Evolutionary conservation across 2,329 filamentous ascomycete species (phyloP).

Genomic region (Colletotrichum tofieldiae): DNA sequence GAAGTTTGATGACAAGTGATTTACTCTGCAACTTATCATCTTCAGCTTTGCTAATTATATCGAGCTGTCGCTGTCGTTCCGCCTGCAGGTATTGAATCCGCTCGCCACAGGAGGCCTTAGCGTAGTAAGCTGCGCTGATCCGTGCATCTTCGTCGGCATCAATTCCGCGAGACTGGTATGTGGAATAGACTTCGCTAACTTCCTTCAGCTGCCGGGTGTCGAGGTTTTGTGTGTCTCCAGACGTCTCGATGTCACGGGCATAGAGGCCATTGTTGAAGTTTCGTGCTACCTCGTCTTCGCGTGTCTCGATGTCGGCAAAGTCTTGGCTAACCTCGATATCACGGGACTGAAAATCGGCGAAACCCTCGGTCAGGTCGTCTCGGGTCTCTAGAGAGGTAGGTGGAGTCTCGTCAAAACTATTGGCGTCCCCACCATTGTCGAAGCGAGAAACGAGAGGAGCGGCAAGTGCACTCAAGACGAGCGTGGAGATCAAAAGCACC

Average conservation of each 20-base stretch:
- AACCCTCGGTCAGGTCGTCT: background rate
- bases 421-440: background rate
- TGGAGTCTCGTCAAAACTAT: background rate
- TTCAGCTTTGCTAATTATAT: conserved; percentile 10
- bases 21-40: background rate
- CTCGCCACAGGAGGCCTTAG: background rate
- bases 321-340: background rate
- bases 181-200: background rate
- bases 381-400: conserved; percentile 1
- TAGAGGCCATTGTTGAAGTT: background rate
- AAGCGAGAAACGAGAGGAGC: conserved; percentile 6
- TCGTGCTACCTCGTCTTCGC: background rate
- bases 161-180: background rate
- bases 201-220: background rate
- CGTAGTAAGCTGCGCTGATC: background rate
- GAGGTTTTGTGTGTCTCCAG: background rate
- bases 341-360: background rate
- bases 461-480: conserved; percentile 3
- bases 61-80: background rate
- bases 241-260: background rate
- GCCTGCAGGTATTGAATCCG: background rate
- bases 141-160: background rate
- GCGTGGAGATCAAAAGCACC: background rate
- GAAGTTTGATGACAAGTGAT: background rate
- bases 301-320: background rate